Base-by-base conservation (phyloP, 805 yeast genomes). In the Hanseniaspora hatyaiensis region DNA sequence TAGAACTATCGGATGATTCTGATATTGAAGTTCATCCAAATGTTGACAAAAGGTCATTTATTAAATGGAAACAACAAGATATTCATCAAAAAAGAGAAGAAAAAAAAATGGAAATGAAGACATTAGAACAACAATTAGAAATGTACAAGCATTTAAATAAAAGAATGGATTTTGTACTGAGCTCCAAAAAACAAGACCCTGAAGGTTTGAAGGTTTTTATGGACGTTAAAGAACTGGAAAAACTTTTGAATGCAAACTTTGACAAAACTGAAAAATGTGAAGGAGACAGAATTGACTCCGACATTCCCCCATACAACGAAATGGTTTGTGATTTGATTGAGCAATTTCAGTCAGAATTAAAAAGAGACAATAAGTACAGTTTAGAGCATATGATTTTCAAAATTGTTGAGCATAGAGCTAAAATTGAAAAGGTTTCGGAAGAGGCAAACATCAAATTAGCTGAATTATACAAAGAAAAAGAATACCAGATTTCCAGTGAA, bases 11-110 rank as follows among this genome's bases (percentile, higher is more conserved):
- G 18, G 99, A 92, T 62, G 99, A 92, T 64, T 86, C 96, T 8
- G 98, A 92, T 58, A 70, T 92, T 41, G 98, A 92, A 59, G 97
- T 89, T 13, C 99, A 92, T 61, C 99, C 97, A 51, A 92, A 92
- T 60, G 98, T 92, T 28, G 99, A 92, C 63, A 92, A 92, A 61
- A 69, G 68, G 33, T 88, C 97, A 1, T 89, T 92, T 55, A 85
- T 92, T 57, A 76, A 78, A 51, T 89, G 97, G 98, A 89, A 86
- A 61, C 99, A 92, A 66, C 82, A 95, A 58, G 95, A 88, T 56
- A 92, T 92, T 54, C 98, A 92, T 61, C 96, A 89, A 60, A 82
- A 87, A 65, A 78, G 99, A 52, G 74, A 71, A 34, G 84, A 84
- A 60, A 69, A 94, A 59, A 81, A 82, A 57, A 73, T 75, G 37